Base-by-base conservation (phyloP, 805 yeast genomes). In the Metschnikowia continentalis region DNA sequence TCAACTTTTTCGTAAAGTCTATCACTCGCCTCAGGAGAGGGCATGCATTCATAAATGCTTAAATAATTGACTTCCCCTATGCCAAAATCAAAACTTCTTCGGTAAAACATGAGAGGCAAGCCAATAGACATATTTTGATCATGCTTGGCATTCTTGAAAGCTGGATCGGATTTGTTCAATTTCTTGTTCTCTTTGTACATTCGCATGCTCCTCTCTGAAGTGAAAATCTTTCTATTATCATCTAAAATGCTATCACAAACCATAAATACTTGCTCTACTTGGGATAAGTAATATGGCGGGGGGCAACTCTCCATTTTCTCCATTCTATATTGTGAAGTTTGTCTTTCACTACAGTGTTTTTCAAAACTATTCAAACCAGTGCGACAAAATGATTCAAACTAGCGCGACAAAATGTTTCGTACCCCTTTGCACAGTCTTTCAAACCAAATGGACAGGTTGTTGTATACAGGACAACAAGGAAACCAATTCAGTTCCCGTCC, bases 21-120 rank as follows among this genome's bases (percentile, higher is more conserved):
- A 38, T 54, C 54, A 6, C n/a, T 30, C 13, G 54, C 52, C 10
- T 54, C 54, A 3, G 57, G 57, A n/a, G 52, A 46, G 7, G 58
- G 47, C 20, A 48, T 30, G 20, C 53, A 50, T 35, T 39, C 52
- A 36, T 37, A 52, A 19, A 54, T 39, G 23, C 39, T 48, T 30
- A 53, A 36, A 35, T 39, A 54, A 14, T 41, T 48, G 13, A 46
- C 37, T 20, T 56, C 60, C 3, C 58, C 56, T 1, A 54, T 17
- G 13, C 54, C 53, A 10, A 44, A 10, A 17, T 49, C 30, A 32
- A 46, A 42, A 1, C 40, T 22, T 7, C 58, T 42, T 22, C 38
- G 53, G 26, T 43, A 37, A 20, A 52, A 22, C 52, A 54, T 23
- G 17, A 56, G 49, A 8, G 60, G 60, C 32, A 56, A 40, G 2